Evolutionary conservation across 345 rosid genomes (phyloP).

Genomic region (Bruguiera parviflora): DNA sequence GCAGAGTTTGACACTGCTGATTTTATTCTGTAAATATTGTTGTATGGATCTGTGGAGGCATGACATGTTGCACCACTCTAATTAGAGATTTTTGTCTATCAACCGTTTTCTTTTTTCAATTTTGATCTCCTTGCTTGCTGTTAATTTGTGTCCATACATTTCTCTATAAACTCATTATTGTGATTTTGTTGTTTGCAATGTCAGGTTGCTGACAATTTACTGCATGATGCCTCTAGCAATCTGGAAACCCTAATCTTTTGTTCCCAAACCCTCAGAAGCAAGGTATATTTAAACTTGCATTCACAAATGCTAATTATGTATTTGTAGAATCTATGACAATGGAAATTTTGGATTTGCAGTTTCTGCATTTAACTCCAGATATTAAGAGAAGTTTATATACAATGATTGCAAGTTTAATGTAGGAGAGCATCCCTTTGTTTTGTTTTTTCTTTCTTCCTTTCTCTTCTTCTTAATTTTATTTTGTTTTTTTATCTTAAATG

Average conservation of each 20-base stretch:
- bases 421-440: not conserved
- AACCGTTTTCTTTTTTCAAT: not conserved
- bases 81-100: not conserved
- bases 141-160: not conserved
- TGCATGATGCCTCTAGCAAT: constrained; percentile 95
- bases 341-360: no score
- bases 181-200: constrained; percentile 8
- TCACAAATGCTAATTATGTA: not conserved
- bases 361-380: no score
- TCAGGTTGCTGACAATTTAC: constrained; percentile 98
- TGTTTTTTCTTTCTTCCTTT: not conserved
- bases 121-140: not conserved
- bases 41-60: not conserved
- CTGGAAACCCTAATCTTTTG: constrained; percentile 94
- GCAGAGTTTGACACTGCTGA: not conserved
- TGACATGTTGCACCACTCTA: not conserved
- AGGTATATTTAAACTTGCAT: constrained; percentile 51
- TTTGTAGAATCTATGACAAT: not conserved
- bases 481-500: not conserved
- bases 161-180: not conserved
- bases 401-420: not conserved
- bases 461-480: not conserved
- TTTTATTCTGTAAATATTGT: not conserved
- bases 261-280: constrained; percentile 99
- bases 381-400: constrained; percentile 1